Evolutionary conservation across 2,329 filamentous ascomycete genomes (phyloP).

Genomic region (Pseudogymnoascus sp.): DNA sequence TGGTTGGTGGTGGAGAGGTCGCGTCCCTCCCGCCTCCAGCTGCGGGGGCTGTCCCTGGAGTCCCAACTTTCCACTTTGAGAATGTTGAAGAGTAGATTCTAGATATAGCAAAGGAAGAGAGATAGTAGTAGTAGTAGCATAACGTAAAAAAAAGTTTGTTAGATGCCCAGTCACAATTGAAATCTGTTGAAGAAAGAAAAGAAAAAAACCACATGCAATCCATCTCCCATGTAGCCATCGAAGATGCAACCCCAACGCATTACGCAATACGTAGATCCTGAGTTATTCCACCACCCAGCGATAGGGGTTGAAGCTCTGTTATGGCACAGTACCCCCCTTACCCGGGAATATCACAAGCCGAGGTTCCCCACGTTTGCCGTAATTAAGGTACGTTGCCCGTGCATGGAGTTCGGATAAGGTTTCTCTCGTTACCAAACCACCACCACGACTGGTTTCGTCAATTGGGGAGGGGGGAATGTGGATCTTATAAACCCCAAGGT

Average conservation of each 20-base stretch:
- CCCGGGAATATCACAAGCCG: neutral
- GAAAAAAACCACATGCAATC: neutral
- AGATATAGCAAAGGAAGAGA: neutral
- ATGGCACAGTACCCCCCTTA: neutral
- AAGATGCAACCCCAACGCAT: neutral
- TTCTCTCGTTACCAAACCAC: neutral
- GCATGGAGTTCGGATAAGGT: neutral
- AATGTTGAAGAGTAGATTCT: slow-evolving; percentile 51
- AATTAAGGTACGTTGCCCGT: neutral
- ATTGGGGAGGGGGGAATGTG: neutral
- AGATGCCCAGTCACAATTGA: neutral
- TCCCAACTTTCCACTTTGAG: slow-evolving; percentile 76
- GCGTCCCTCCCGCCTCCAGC: slow-evolving; percentile 52
- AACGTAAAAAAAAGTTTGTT: slow-evolving; percentile 3
- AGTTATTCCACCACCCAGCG: neutral
- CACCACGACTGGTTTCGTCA: neutral
- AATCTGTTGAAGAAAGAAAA: neutral
- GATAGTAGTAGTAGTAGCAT: neutral
- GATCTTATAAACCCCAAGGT: slow-evolving; percentile 5
- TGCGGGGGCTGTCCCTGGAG: slow-evolving; percentile 71
- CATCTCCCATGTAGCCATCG: neutral
- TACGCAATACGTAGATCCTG: neutral
- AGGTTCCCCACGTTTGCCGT: slow-evolving; percentile 1
- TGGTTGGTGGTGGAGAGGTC: slow-evolving; percentile 46
- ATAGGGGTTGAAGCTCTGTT: neutral